These are phyloP conservation scores for Parasitella parasitica DNA, from an alignment of 371 early-diverging fungal genomes.

Conservation along the genomic window DNA sequence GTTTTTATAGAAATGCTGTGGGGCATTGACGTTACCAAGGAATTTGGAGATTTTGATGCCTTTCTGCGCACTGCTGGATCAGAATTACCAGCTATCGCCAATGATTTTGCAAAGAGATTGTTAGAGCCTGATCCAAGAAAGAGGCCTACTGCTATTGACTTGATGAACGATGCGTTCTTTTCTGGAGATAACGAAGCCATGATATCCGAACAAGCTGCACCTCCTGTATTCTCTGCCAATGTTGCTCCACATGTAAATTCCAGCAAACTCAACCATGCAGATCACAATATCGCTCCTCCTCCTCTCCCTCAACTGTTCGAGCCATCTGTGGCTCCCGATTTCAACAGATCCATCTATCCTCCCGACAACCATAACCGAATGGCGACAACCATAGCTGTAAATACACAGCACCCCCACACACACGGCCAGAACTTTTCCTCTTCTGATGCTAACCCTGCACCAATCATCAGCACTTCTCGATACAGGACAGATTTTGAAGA, in stretches of 20 bases:
- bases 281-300: not conserved
- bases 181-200: slow-evolving; percentile 27
- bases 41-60: slow-evolving; percentile 55
- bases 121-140: slow-evolving; percentile 64
- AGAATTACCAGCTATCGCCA: slow-evolving; percentile 51
- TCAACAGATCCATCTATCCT: slow-evolving; percentile 7
- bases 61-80: slow-evolving; percentile 52
- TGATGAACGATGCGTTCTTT: slow-evolving; percentile 70
- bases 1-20: slow-evolving; percentile 74
- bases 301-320: slow-evolving; percentile 8
- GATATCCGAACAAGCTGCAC: slow-evolving; percentile 14
- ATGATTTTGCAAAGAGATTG: slow-evolving; percentile 53
- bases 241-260: slow-evolving; percentile 20
- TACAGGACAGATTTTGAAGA: slow-evolving; percentile 93
- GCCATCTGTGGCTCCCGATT: slow-evolving; percentile 12
- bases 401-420: not conserved
- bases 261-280: not conserved
- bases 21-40: slow-evolving; percentile 60
- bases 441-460: not conserved
- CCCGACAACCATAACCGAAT: slow-evolving; percentile 4
- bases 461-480: slow-evolving; percentile 46
- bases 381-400: not conserved
- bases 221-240: slow-evolving; percentile 15
- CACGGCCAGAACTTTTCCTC: not conserved
- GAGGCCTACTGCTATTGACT: slow-evolving; percentile 67